Evolutionary conservation across 495 filamentous ascomycete genomes (phyloP), one percentile per base, ranked within the genome.

Genomic region (Penicillium angulare): DNA sequence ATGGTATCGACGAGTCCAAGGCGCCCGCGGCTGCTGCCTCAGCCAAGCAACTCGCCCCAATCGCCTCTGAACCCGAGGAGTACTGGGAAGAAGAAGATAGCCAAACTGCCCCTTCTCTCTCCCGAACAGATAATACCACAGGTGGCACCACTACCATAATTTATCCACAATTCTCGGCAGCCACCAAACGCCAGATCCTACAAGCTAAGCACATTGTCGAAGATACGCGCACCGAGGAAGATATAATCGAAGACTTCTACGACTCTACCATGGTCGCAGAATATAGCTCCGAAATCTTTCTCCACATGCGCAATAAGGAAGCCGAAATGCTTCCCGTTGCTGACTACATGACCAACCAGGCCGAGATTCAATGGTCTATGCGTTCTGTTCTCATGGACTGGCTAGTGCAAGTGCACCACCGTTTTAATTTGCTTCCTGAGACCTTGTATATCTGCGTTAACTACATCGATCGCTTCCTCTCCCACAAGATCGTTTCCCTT

Each of bases 301-400:
- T 79, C 7, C 95, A 97, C 69, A 87, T 97, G 86, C 79, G 80
- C 48, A 76, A 86, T 40, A 83, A 96, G 41, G 93, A 98, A 88
- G 91, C n/a, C n/a, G n/a, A n/a, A n/a, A 86, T 97, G 80, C 71
- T 90, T 34, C 93, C 93, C 0, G 88, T 92, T 61, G 77, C 88
- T 2, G 82, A 92, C 59, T 98, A 98, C 74, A 97, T 98, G 95
- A 89, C 96, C 42, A 85, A 87, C 44, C 93, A 98, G 65, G 83
- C 85, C n/a, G 92, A 97, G 67, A 92, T 98, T 47, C 90, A 95
- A 66, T 97, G 95, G 95, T 96, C 92, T 0, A 97, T 97, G 92
- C 89, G 93, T 38, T 84, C 92, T 8, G 89, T 97, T 36, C 83
- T 98, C 45, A 95, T 97, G 86, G 95, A 97, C 66, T 98, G 93